A percentile compares a stretch with the other conserved stretches of the same genome.
Evolutionary conservation across 805 yeast genomes (phyloP).

Genomic region (Myxozyma neotropica): DNA sequence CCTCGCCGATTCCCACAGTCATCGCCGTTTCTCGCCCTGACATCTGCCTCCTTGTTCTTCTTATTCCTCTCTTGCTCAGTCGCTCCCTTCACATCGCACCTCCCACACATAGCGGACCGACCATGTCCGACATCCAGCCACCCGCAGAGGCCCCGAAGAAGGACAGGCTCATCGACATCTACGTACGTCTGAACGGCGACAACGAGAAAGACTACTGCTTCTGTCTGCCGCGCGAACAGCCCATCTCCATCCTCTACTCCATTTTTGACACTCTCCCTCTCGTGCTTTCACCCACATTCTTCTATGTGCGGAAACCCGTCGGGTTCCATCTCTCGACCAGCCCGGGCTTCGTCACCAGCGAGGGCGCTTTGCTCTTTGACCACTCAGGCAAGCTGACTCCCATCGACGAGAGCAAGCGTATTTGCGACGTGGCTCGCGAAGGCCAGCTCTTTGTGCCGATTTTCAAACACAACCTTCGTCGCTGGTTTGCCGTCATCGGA

Average conservation of each 20-base stretch:
- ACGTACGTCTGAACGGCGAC: slow-evolving; percentile 82
- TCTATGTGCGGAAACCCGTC: slow-evolving; percentile 64
- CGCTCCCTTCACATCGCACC: too few relatives aligned
- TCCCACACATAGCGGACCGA: not conserved
- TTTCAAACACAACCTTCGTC: slow-evolving; percentile 54
- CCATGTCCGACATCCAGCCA: slow-evolving; percentile 1
- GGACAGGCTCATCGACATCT: slow-evolving; percentile 46
- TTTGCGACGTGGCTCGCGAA: slow-evolving; percentile 74
- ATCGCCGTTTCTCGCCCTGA: not conserved
- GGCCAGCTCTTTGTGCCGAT: slow-evolving; percentile 83
- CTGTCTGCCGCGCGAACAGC: slow-evolving; percentile 58
- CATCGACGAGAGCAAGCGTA: slow-evolving; percentile 52
- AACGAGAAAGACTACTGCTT: slow-evolving; percentile 88
- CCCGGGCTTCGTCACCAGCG: slow-evolving; percentile 83
- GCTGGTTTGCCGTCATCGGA: slow-evolving; percentile 36
- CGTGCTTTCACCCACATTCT: slow-evolving; percentile 76
- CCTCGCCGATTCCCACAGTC: too few relatives aligned
- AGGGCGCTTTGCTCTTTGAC: slow-evolving; percentile 76
- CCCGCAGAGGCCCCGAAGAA: slow-evolving; percentile 8
- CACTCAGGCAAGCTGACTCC: slow-evolving; percentile 45
- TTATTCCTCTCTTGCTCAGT: too few relatives aligned
- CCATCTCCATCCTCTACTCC: slow-evolving; percentile 59
- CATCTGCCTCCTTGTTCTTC: not conserved
- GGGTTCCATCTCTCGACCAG: slow-evolving; percentile 63
- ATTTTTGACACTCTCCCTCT: slow-evolving; percentile 72